phyloP scores from a whole-genome alignment of 371 early-diverging fungal species.

The Lichtheimia ramosa region DNA sequence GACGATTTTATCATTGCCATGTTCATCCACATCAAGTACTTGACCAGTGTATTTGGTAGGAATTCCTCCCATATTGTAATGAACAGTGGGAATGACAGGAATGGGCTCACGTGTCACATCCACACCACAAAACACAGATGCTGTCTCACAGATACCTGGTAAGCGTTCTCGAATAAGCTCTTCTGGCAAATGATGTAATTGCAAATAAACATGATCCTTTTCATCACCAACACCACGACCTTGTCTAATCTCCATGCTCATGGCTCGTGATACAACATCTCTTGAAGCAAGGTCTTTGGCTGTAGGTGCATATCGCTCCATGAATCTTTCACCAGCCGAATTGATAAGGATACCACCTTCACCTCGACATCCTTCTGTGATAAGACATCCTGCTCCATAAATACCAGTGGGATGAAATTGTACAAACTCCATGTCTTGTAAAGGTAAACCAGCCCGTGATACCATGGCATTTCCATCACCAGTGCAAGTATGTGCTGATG shows the following conservation, averaged over 20 bases:
- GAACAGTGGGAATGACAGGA: slow-evolving; percentile 98
- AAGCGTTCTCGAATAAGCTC: slow-evolving; percentile 92
- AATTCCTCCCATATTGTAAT: slow-evolving; percentile 99
- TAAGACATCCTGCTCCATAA: slow-evolving; percentile 97
- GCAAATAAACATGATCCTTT: slow-evolving; percentile 95
- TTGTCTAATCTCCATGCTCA: slow-evolving; percentile 98
- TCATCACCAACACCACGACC: slow-evolving; percentile 97
- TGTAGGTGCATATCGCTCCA: slow-evolving; percentile 98
- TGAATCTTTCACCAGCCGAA: slow-evolving; percentile 95
- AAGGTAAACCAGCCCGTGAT: slow-evolving; percentile 85
- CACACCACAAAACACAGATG: slow-evolving; percentile 96
- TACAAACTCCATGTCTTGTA: slow-evolving; percentile 96
- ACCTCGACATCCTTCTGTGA: slow-evolving; percentile 97
- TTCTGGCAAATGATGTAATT: slow-evolving; percentile 94
- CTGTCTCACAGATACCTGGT: slow-evolving; percentile 98
- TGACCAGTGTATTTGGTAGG: slow-evolving; percentile 97
- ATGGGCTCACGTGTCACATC: slow-evolving; percentile 99
- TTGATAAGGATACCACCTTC: slow-evolving; percentile 95
- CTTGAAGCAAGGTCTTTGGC: slow-evolving; percentile 98
- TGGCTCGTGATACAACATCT: slow-evolving; percentile 97
- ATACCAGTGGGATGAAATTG: slow-evolving; percentile 99
- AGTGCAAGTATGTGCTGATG: slow-evolving; percentile 97
- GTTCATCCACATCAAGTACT: slow-evolving; percentile 76
- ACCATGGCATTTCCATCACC: slow-evolving; percentile 99
- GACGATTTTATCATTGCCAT: slow-evolving; percentile 79